Evolutionary conservation across 257 asterid species (phyloP).

Genomic region (Avicennia marina): DNA sequence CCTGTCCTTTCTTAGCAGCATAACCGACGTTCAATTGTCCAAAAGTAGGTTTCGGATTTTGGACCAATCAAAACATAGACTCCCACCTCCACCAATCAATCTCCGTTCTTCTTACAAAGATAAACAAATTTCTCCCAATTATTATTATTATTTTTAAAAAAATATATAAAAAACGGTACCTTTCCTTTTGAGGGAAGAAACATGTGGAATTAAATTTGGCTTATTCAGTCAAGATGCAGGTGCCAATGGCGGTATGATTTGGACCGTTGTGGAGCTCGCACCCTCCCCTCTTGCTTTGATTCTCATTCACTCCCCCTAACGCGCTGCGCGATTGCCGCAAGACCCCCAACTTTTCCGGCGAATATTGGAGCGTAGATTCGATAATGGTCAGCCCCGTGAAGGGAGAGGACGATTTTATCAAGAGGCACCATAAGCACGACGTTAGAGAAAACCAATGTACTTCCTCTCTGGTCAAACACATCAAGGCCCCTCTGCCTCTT

Average conservation of each 20-base stretch:
- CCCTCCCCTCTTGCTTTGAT: conserved; percentile 28
- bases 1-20: conserved; percentile 22
- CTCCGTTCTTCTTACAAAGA: no score
- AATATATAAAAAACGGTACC: neutral
- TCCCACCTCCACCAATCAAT: neutral
- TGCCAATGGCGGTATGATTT: conserved; percentile 42
- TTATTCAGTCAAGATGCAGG: conserved; percentile 42
- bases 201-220: conserved; percentile 22
- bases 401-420: conserved; percentile 61
- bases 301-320: conserved; percentile 32
- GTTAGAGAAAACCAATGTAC: conserved; percentile 66
- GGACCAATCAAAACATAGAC: conserved; percentile 22
- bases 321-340: conserved; percentile 9
- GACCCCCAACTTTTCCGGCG: neutral
- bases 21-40: conserved; percentile 22
- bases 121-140: no score
- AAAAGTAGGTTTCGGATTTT: conserved; percentile 24
- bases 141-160: no score
- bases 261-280: conserved; percentile 29
- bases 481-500: conserved; percentile 84
- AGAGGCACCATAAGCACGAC: conserved; percentile 69
- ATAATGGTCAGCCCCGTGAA: conserved; percentile 32
- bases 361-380: neutral
- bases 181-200: conserved; percentile 4
- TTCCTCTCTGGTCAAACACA: conserved; percentile 69